A percentile compares a stretch with the other conserved stretches of the same genome.
Conservation (phyloP, 1,139 yeast species). For the Diutina pseudorugosa region DNA sequence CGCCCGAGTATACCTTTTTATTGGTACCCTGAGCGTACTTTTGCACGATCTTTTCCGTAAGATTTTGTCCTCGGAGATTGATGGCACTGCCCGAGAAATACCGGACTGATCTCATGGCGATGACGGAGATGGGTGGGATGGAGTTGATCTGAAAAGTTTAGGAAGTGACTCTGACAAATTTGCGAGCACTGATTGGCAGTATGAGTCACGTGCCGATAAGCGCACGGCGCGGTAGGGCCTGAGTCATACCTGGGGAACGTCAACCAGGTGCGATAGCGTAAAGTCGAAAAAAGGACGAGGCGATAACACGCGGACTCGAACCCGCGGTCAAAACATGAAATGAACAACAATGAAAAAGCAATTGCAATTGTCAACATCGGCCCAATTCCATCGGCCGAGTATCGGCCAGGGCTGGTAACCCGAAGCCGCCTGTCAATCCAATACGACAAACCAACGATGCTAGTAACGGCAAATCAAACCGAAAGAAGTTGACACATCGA, state of each 20-base stretch:
- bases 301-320: neutral
- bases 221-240: neutral
- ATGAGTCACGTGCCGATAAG: neutral
- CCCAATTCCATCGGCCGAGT: too few relatives aligned
- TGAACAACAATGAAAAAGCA: neutral
- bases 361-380: neutral
- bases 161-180: neutral
- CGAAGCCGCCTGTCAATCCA: too few relatives aligned
- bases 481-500: too few relatives aligned
- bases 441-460: too few relatives aligned
- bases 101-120: neutral
- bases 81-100: neutral
- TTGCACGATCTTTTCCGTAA: constrained; percentile 93
- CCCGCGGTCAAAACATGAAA: neutral
- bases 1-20: constrained; percentile 75
- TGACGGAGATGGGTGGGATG: neutral
- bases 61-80: constrained; percentile 46
- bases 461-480: too few relatives aligned
- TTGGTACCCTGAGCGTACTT: constrained; percentile 75
- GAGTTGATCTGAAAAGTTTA: neutral
- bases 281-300: neutral
- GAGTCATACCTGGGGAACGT: neutral
- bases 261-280: neutral
- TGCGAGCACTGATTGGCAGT: neutral
- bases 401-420: too few relatives aligned